Conservation (phyloP, 2,329 filamentous ascomycete genomes). For the Ophiostoma montium region DNA sequence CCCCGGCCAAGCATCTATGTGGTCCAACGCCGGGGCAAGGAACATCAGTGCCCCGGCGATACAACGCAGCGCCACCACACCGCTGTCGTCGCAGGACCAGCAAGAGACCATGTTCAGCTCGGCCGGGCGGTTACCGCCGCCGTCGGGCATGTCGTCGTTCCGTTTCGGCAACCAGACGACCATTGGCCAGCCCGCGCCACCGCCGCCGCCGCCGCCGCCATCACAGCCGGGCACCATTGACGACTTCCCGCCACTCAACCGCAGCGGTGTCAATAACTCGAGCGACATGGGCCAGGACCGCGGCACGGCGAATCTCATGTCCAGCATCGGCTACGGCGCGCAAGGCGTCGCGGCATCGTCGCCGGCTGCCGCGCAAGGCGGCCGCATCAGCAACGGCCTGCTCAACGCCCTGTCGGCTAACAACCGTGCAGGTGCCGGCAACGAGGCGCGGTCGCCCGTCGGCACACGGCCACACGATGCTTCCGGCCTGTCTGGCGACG, state of each 20-base stretch:
- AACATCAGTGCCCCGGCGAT: conserved; percentile 31
- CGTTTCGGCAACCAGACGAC: conserved; percentile 30
- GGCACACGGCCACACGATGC: conserved; percentile 31
- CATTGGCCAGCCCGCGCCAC: conserved; percentile 22
- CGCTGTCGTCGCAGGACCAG: conserved; percentile 33
- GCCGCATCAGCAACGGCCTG: conserved; percentile 42
- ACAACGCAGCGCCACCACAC: conserved; percentile 37
- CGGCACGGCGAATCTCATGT: conserved; percentile 35
- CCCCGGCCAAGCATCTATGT: conserved; percentile 36
- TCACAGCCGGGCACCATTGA: conserved; percentile 36
- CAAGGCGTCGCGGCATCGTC: conserved; percentile 28
- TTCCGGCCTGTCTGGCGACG: conserved; percentile 25
- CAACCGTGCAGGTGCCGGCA: conserved; percentile 31
- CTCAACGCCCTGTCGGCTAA: conserved; percentile 51
- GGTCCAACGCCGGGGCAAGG: conserved; percentile 36
- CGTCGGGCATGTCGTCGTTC: conserved; percentile 32
- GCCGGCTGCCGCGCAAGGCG: conserved; percentile 20
- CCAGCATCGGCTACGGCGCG: conserved; percentile 37
- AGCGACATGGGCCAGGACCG: conserved; percentile 46
- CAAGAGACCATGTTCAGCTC: conserved; percentile 33
- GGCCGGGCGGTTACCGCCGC: conserved; percentile 20
- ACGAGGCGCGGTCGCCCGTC: conserved; percentile 35
- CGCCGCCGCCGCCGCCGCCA: conserved; percentile 34
- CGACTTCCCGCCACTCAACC: conserved; percentile 48
- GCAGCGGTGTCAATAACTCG: conserved; percentile 30